Base-by-base conservation (phyloP, 1,139 yeast genomes). In the Citeromyces hawaiiensis region DNA sequence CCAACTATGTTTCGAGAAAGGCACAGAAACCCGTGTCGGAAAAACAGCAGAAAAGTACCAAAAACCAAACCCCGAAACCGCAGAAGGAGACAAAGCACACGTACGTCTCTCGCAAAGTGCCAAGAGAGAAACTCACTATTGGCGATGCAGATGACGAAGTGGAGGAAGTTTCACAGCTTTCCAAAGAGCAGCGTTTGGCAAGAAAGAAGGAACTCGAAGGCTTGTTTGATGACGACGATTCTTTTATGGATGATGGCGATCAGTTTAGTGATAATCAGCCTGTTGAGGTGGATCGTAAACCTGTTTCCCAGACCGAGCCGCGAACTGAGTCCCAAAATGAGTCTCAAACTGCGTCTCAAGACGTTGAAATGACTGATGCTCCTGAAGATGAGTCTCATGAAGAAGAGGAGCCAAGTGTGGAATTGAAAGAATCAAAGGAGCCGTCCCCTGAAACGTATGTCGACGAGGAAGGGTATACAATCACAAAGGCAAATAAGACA, bases 171-270 rank as follows among this genome's bases (percentile, higher is more conserved):
- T 43, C 14, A 13, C 17, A 36, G 32, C 33, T 18, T 17, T 10
- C 32, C 38, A 29, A 35, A 30, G 23, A 23, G 13, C 10, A 48
- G 44, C 38, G 41, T 27, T 21, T 36, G 10, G 35, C 43, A 40
- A 36, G 52, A 41, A 41, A 43, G 40, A 36, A 46, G 31, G 56
- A 49, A 38, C 37, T 56, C 29, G 55, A 48, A 38, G 45, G 50
- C n/a, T 47, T 55, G 53, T 56, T 56, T 45, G 54, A 51, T 36
- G 60, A 54, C 42, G 52, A 50, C 27, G 56, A 52, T 19, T 37
- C 35, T 9, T 35, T 33, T 11, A 33, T 33, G n/a, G 19, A 33
- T 21, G 35, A 33, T n/a, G 35, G 19, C 8, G 35, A 33, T n/a
- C 21, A 33, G 4, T 17, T 11, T 6, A 13, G n/a, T 10, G 19